Evolutionary conservation across 495 filamentous ascomycete genomes (phyloP).

Genomic region (Cetradonia linearis): DNA sequence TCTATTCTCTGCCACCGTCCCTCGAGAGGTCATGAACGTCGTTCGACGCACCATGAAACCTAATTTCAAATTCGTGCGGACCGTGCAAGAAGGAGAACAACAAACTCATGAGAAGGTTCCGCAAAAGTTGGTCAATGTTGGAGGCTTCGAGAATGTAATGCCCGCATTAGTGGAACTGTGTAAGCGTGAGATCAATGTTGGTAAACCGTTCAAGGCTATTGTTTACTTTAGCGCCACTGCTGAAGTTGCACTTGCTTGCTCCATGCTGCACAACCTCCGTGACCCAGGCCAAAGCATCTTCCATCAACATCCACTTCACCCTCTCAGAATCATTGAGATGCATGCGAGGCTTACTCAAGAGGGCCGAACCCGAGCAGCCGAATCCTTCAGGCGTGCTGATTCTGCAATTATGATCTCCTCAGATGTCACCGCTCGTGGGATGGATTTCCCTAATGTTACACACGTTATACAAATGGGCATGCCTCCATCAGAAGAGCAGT

Average conservation of each 20-base stretch:
- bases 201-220: slow-evolving; percentile 81
- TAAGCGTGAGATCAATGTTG: slow-evolving; percentile 41
- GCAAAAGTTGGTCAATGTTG: slow-evolving; percentile 56
- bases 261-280: slow-evolving; percentile 48
- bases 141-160: slow-evolving; percentile 63
- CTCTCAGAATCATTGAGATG: slow-evolving; percentile 51
- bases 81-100: slow-evolving; percentile 65
- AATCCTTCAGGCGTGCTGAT: slow-evolving; percentile 52
- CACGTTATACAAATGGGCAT: slow-evolving; percentile 62
- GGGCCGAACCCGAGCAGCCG: slow-evolving; percentile 53
- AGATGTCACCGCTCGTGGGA: slow-evolving; percentile 87
- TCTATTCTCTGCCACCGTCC: slow-evolving; percentile 88
- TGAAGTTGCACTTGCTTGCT: slow-evolving; percentile 51
- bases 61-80: slow-evolving; percentile 73
- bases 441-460: slow-evolving; percentile 67
- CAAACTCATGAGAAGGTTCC: slow-evolving; percentile 78
- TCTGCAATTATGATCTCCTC: slow-evolving; percentile 77
- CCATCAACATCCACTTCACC: slow-evolving; percentile 37
- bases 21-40: slow-evolving; percentile 67
- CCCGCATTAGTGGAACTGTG: slow-evolving; percentile 69
- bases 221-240: slow-evolving; percentile 77
- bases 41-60: slow-evolving; percentile 60
- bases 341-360: slow-evolving; percentile 69
- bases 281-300: slow-evolving; percentile 21
- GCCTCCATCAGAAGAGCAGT: slow-evolving; percentile 52